A percentile compares a stretch with the other conserved stretches of the same genome.
Evolutionary conservation across 345 rosid species (phyloP).

Genomic region (Eucalyptus tenuipes): DNA sequence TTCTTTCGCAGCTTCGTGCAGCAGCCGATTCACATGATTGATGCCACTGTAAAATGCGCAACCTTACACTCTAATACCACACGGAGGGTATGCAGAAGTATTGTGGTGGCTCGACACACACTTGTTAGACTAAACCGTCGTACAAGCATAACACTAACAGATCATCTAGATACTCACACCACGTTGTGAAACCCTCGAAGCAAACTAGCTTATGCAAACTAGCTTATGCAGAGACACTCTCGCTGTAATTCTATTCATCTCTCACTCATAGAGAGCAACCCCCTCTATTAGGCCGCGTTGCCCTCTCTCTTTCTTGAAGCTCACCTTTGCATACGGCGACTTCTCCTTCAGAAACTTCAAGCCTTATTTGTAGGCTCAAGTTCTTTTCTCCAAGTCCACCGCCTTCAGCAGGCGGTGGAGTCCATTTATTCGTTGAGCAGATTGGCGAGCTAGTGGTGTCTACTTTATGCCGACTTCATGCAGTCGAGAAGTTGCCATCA

Average conservation of each 20-base stretch:
- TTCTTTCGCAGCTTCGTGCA: not conserved
- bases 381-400: not conserved
- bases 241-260: not conserved
- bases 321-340: not conserved
- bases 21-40: not conserved
- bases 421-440: not conserved
- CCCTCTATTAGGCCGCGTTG: not conserved
- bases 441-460: not conserved
- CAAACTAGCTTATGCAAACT: not conserved
- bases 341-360: not conserved
- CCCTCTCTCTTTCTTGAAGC: not conserved
- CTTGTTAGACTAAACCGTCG: no score
- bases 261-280: not conserved
- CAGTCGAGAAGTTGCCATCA: not conserved
- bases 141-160: no score
- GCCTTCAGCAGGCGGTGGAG: not conserved
- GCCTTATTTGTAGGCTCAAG: not conserved
- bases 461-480: not conserved
- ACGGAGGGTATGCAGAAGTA: no score
- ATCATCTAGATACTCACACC: not conserved
- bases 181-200: not conserved
- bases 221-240: not conserved
- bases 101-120: no score
- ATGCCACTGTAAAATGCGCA: no score
- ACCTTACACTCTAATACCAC: no score